Percentiles rank a stretch among this genome's conserved stretches.
These are phyloP conservation scores for Raphanus sativus DNA, from an alignment of 345 rosid genomes.

Conservation along the genomic window DNA sequence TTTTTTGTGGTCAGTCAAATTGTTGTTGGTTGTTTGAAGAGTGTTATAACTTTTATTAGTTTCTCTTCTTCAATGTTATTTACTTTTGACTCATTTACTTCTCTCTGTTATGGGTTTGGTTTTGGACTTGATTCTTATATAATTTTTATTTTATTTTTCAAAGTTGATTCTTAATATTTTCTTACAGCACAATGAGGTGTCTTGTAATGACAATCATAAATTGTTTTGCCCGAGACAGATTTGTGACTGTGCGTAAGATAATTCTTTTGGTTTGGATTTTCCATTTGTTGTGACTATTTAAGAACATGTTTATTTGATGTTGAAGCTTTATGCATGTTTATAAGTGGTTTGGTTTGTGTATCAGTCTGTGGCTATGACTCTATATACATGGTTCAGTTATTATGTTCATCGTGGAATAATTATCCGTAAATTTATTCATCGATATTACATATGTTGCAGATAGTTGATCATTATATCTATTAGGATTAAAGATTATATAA, in stretches of 20 bases:
- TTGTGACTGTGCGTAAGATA: constrained; percentile 12
- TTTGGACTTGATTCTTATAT: constrained; percentile 3
- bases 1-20: constrained; percentile 11
- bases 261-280: constrained; percentile 1
- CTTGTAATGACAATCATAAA: constrained; percentile 14
- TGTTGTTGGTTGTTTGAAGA: constrained; percentile 34
- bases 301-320: background rate
- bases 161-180: background rate
- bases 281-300: background rate
- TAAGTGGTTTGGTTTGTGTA: background rate
- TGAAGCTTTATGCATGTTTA: background rate
- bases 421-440: too few relatives aligned
- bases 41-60: background rate
- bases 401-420: background rate
- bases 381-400: background rate
- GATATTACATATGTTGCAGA: too few relatives aligned
- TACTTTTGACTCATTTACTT: constrained; percentile 13
- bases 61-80: constrained; percentile 7
- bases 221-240: constrained; percentile 8
- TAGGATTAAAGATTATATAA: too few relatives aligned
- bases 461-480: too few relatives aligned
- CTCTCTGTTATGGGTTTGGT: constrained; percentile 14
- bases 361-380: background rate
- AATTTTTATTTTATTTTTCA: too few relatives aligned
- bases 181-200: constrained; percentile 3